Evolutionary conservation across 805 yeast species (phyloP).

Genomic region (Schwanniomyces sp.): DNA sequence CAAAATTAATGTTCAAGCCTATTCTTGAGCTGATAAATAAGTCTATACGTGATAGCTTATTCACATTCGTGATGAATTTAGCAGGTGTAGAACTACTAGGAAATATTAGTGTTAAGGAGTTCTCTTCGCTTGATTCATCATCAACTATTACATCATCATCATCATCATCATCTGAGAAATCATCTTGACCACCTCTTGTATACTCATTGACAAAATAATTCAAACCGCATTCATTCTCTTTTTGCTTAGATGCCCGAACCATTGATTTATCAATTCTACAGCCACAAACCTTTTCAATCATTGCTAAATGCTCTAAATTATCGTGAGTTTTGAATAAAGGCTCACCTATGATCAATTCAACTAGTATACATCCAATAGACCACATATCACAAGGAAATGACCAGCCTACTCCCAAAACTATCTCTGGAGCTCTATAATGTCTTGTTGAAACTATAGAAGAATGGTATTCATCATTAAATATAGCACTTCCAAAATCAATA

Average conservation of each 20-base stretch:
- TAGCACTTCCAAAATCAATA: constrained; percentile 97
- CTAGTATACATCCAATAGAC: constrained; percentile 93
- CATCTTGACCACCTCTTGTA: constrained; percentile 7
- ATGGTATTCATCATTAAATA: constrained; percentile 92
- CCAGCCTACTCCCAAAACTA: constrained; percentile 94
- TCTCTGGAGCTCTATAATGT: constrained; percentile 97
- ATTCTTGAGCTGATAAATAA: constrained; percentile 41
- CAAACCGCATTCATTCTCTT: constrained; percentile 41
- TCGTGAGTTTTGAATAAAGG: constrained; percentile 95
- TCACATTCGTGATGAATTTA: constrained; percentile 40
- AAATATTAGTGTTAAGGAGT: constrained; percentile 30
- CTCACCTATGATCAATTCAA: constrained; percentile 90
- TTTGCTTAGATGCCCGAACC: constrained; percentile 32
- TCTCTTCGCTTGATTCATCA: constrained; percentile 23
- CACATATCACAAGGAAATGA: constrained; percentile 95
- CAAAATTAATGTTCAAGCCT: constrained; percentile 40
- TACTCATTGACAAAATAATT: constrained; percentile 33
- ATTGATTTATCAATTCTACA: constrained; percentile 46
- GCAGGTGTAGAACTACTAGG: constrained; percentile 40
- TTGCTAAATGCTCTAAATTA: constrained; percentile 88
- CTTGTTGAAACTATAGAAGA: constrained; percentile 89
- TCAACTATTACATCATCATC: constrained; percentile 31
- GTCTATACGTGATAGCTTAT: constrained; percentile 42
- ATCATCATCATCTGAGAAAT: constrained; percentile 16
- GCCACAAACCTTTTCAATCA: constrained; percentile 84